Evolutionary conservation across 257 asterid species (phyloP).

Genomic region (Ilex aquifolium): DNA sequence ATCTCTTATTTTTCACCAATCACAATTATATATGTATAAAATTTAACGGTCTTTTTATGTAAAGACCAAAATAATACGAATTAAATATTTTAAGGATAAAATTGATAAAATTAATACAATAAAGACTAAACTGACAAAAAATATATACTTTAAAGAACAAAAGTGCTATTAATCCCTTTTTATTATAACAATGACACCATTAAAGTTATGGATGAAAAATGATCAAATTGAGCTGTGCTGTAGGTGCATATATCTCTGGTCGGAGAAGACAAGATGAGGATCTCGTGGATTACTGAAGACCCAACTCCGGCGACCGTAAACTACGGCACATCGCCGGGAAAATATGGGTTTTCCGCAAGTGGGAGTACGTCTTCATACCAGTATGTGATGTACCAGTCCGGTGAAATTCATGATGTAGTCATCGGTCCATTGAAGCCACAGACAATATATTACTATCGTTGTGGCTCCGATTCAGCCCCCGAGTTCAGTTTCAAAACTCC

Average conservation of each 20-base stretch:
- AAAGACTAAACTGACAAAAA: no score
- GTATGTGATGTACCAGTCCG: constrained; percentile 41
- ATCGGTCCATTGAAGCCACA: constrained; percentile 63
- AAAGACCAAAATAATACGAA: no score
- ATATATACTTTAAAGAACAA: no score
- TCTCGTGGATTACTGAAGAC: constrained; percentile 27
- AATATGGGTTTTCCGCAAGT: constrained; percentile 31
- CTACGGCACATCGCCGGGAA: constrained; percentile 49
- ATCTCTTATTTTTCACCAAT: no score
- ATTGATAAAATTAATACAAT: no score
- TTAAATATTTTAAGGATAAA: no score
- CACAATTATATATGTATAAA: no score
- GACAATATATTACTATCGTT: constrained; percentile 50
- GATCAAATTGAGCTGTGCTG: no score
- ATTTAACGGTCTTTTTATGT: no score
- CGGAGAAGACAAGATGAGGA: neutral
- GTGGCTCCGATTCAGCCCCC: constrained; percentile 30
- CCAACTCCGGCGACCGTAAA: constrained; percentile 37
- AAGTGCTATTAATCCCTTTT: no score
- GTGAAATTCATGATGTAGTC: constrained; percentile 55
- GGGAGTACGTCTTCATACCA: constrained; percentile 37
- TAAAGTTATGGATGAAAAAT: no score
- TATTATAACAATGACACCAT: no score
- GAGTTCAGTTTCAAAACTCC: constrained; percentile 60
- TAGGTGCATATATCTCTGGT: constrained; percentile 1